Conservation (phyloP, 1,139 yeast species). For the Pichia kudriavzevii region DNA sequence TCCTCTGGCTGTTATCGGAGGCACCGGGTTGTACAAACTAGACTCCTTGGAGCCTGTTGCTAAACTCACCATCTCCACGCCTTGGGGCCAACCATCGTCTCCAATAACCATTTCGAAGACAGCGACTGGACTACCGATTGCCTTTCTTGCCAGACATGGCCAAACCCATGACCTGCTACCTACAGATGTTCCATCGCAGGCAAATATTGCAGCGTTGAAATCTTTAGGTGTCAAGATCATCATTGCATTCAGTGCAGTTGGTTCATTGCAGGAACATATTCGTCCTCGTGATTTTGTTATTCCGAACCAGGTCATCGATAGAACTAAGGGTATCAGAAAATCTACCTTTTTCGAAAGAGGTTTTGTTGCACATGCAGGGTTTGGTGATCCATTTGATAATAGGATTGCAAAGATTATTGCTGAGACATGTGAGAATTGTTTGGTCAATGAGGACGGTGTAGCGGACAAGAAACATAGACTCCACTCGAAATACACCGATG, state of each 20-base stretch:
- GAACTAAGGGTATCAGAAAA: slow-evolving; percentile 92
- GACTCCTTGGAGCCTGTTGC: slow-evolving; percentile 83
- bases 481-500: slow-evolving; percentile 51
- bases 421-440: slow-evolving; percentile 44
- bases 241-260: slow-evolving; percentile 92
- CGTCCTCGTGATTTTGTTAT: slow-evolving; percentile 91
- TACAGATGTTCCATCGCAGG: slow-evolving; percentile 83
- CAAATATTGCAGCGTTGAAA: slow-evolving; percentile 94
- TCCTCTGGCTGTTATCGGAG: slow-evolving; percentile 85
- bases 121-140: slow-evolving; percentile 71
- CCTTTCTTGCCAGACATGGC: slow-evolving; percentile 95
- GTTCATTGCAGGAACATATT: slow-evolving; percentile 83
- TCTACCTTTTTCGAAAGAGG: slow-evolving; percentile 89
- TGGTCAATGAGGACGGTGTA: slow-evolving; percentile 34
- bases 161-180: slow-evolving; percentile 83
- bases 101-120: slow-evolving; percentile 85
- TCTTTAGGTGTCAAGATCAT: slow-evolving; percentile 79
- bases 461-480: slow-evolving; percentile 24
- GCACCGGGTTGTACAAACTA: slow-evolving; percentile 91
- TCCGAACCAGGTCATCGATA: slow-evolving; percentile 91
- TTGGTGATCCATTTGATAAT: slow-evolving; percentile 92
- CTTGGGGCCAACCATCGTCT: slow-evolving; percentile 96
- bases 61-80: slow-evolving; percentile 69
- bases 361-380: slow-evolving; percentile 93
- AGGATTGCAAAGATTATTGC: slow-evolving; percentile 60